Conservation (phyloP, 2,329 filamentous ascomycete genomes). For the Cytospora chrysosperma region DNA sequence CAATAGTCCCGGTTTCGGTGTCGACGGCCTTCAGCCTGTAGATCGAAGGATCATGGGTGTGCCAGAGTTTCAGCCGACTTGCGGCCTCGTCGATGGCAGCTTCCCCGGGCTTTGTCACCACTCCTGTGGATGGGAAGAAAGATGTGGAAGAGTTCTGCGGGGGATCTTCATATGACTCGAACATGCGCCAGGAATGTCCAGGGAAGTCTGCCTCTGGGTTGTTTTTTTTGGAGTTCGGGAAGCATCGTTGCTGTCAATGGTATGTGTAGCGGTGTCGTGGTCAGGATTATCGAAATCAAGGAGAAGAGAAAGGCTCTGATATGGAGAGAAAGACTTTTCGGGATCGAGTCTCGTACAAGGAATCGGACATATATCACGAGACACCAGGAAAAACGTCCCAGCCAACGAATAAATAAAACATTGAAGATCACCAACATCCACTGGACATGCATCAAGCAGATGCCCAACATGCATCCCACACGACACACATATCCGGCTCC, state of each 20-base stretch:
- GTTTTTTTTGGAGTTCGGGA: not conserved
- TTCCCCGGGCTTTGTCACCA: constrained; percentile 26
- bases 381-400: too few relatives aligned
- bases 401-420: too few relatives aligned
- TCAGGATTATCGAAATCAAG: not conserved
- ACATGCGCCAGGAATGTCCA: constrained; percentile 26
- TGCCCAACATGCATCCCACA: too few relatives aligned
- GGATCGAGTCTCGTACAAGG: too few relatives aligned
- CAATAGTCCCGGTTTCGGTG: constrained; percentile 30
- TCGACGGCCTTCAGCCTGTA: constrained; percentile 35
- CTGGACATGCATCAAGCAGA: too few relatives aligned
- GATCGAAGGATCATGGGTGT: constrained; percentile 31
- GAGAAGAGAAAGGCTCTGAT: not conserved
- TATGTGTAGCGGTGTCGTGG: not conserved
- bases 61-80: constrained; percentile 27
- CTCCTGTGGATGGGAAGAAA: constrained; percentile 31
- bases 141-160: constrained; percentile 30
- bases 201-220: constrained; percentile 14
- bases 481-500: too few relatives aligned
- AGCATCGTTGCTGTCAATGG: not conserved
- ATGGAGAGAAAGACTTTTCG: constrained; percentile 36
- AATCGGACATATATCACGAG: too few relatives aligned
- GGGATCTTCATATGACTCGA: constrained; percentile 31
- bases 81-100: constrained; percentile 27
- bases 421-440: too few relatives aligned